A percentile compares a stretch with the other conserved stretches of the same genome.
These are phyloP conservation scores for Globisporangium nunn DNA, from an alignment of 352 stramenopile species.

Conservation along the genomic window DNA sequence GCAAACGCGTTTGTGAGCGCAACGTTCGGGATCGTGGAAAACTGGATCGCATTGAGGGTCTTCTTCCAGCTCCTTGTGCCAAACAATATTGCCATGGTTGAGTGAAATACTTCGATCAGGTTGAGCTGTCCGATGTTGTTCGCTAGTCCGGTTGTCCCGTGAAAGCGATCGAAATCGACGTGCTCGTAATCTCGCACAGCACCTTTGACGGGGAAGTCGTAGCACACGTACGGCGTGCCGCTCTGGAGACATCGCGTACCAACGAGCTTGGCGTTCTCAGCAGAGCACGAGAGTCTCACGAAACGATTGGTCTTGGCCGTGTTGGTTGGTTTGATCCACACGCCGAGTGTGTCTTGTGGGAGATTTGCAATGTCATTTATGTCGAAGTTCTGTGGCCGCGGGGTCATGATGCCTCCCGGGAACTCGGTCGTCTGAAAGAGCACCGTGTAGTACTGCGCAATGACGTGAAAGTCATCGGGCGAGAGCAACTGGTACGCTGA, in stretches of 20 bases:
- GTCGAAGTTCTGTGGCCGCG: constrained; percentile 14
- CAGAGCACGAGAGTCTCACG: constrained; percentile 17
- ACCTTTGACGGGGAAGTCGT: constrained; percentile 18
- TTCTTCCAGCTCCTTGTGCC: constrained; percentile 25
- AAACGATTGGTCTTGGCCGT: constrained; percentile 14
- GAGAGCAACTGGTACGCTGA: constrained; percentile 18
- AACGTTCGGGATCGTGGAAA: constrained; percentile 2
- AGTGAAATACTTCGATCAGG: constrained; percentile 24
- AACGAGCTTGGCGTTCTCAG: constrained; percentile 13
- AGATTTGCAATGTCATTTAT: background rate
- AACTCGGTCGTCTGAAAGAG: constrained; percentile 33
- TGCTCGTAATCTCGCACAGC: constrained; percentile 16
- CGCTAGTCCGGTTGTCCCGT: constrained; percentile 11
- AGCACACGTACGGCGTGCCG: constrained; percentile 18
- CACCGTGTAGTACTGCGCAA: constrained; percentile 24
- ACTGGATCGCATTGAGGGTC: constrained; percentile 19
- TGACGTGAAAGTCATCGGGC: constrained; percentile 20
- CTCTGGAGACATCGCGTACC: constrained; percentile 22
- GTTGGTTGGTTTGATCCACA: constrained; percentile 22
- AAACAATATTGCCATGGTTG: constrained; percentile 19
- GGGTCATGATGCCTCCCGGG: constrained; percentile 19
- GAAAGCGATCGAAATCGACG: constrained; percentile 12
- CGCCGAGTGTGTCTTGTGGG: constrained; percentile 14
- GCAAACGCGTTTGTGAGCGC: constrained; percentile 18
- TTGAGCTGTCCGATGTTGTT: constrained; percentile 24